Conservation (phyloP, 2,329 filamentous ascomycete genomes). For the Calonectria leucothoes region DNA sequence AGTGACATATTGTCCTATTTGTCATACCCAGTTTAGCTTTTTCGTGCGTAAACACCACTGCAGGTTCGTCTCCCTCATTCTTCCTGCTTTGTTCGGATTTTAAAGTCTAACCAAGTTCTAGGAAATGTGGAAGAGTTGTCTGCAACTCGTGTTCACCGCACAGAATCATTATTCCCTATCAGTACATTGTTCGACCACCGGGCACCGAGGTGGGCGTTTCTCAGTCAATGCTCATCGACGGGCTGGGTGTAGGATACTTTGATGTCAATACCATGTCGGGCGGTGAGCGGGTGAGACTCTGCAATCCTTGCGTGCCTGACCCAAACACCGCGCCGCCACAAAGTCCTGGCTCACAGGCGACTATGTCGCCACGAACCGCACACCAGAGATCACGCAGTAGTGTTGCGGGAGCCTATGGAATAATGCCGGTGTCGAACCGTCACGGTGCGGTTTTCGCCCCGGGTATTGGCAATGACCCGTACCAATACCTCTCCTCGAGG, state of each 20-base stretch:
- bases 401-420: conserved; percentile 47
- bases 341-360: conserved; percentile 50
- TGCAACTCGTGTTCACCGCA: conserved; percentile 92
- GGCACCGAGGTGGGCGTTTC: conserved; percentile 54
- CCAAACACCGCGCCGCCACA: conserved; percentile 69
- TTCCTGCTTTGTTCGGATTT: not conserved
- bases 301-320: conserved; percentile 72
- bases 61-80: conserved; percentile 65
- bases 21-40: conserved; percentile 81
- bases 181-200: conserved; percentile 89
- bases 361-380: conserved; percentile 48
- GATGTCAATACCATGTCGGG: conserved; percentile 61
- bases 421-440: conserved; percentile 43
- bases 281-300: conserved; percentile 69
- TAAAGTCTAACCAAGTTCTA: conserved; percentile 48
- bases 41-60: conserved; percentile 95
- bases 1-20: conserved; percentile 87
- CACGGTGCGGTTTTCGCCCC: conserved; percentile 53
- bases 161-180: conserved; percentile 91
- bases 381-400: conserved; percentile 61
- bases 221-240: conserved; percentile 50
- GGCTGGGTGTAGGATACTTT: conserved; percentile 53
- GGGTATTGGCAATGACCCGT: conserved; percentile 48
- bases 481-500: conserved; percentile 47
- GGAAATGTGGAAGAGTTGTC: conserved; percentile 93